Percentiles rank a stretch among this genome's conserved stretches.
phyloP scores from a whole-genome alignment of 2,329 filamentous ascomycete genomes.

The Ilyonectria destructans region DNA sequence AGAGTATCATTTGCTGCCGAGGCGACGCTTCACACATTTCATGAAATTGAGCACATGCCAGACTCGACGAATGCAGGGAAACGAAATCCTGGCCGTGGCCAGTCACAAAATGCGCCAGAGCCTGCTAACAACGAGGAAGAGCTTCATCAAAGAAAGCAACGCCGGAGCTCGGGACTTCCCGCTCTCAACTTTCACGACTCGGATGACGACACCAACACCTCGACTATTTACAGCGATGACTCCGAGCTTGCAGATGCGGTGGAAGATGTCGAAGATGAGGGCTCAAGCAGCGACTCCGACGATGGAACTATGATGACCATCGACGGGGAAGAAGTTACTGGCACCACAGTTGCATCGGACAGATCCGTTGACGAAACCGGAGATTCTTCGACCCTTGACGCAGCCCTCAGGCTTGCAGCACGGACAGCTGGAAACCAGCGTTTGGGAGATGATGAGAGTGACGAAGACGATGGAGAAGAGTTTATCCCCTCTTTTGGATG shows the following conservation, averaged over 20 bases:
- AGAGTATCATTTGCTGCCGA: slow-evolving; percentile 98
- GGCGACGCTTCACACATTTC: slow-evolving; percentile 96
- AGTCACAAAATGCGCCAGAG: slow-evolving; percentile 60
- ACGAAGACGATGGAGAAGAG: slow-evolving; percentile 75
- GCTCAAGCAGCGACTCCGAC: slow-evolving; percentile 74
- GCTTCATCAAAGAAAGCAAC: slow-evolving; percentile 69
- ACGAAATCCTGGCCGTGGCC: slow-evolving; percentile 70
- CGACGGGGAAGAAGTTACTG: slow-evolving; percentile 84
- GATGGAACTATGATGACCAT: slow-evolving; percentile 88
- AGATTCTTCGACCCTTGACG: slow-evolving; percentile 83
- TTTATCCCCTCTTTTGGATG: slow-evolving; percentile 85
- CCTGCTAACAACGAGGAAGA: slow-evolving; percentile 78
- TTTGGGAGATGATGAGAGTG: slow-evolving; percentile 66
- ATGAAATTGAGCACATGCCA: slow-evolving; percentile 90
- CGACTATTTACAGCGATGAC: slow-evolving; percentile 83
- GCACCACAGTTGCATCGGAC: slow-evolving; percentile 76
- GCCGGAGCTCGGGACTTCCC: slow-evolving; percentile 78
- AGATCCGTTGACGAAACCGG: slow-evolving; percentile 73
- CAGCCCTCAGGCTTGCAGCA: slow-evolving; percentile 83
- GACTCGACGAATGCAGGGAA: slow-evolving; percentile 89
- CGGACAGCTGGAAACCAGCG: slow-evolving; percentile 82
- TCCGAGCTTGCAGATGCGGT: slow-evolving; percentile 71
- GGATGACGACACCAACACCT: slow-evolving; percentile 79
- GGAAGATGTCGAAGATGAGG: slow-evolving; percentile 66
- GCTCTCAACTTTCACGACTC: slow-evolving; percentile 76